Evolutionary conservation across 257 asterid species (phyloP).

Genomic region (Solanum okadae): DNA sequence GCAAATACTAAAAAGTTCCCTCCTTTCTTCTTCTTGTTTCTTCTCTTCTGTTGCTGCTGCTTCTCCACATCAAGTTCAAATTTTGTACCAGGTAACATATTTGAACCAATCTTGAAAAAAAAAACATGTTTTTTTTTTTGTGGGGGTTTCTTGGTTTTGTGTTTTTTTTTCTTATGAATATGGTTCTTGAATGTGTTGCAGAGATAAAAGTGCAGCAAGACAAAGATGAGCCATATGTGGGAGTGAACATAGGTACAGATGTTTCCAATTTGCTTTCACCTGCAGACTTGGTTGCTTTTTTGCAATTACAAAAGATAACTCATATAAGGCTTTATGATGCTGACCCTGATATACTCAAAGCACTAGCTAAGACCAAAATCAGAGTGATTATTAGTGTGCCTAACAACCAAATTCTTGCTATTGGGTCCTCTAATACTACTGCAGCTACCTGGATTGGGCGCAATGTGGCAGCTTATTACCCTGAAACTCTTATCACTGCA

Average conservation of each 20-base stretch:
- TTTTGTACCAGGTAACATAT: constrained; percentile 33
- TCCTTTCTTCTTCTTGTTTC: constrained; percentile 16
- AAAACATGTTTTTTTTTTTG: not conserved
- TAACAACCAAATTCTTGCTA: constrained; percentile 83
- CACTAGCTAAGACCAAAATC: constrained; percentile 78
- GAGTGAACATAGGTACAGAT: constrained; percentile 91
- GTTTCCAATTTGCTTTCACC: constrained; percentile 60
- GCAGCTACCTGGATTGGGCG: constrained; percentile 93
- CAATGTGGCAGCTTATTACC: constrained; percentile 80
- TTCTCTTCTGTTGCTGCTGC: not conserved
- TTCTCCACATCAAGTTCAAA: not conserved
- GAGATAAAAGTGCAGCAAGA: constrained; percentile 46
- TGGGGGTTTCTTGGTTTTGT: not conserved
- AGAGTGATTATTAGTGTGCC: constrained; percentile 83
- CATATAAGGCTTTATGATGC: constrained; percentile 92
- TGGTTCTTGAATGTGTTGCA: constrained; percentile 13
- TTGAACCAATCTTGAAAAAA: constrained; percentile 1
- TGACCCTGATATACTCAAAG: constrained; percentile 54
- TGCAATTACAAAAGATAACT: constrained; percentile 63
- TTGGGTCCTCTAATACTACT: constrained; percentile 92
- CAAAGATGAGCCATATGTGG: constrained; percentile 71
- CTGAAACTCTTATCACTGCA: constrained; percentile 71
- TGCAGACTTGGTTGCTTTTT: constrained; percentile 54
- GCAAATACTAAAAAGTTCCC: constrained; percentile 26
- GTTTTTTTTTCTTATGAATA: not conserved